Conservation (phyloP, 768 basidiomycete species). For the Panus rudis region DNA sequence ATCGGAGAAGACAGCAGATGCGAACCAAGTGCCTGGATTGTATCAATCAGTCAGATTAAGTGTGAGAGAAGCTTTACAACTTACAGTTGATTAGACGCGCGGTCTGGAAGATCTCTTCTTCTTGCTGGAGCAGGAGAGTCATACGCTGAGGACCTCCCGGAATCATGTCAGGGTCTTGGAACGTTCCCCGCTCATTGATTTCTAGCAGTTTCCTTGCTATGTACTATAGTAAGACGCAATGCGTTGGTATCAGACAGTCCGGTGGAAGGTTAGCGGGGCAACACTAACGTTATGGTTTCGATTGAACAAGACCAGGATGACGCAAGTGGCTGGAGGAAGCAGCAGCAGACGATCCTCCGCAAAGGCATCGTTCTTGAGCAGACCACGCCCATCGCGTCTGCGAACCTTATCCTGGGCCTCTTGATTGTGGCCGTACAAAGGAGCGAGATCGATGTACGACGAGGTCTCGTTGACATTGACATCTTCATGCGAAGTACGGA, state of each 20-base stretch:
- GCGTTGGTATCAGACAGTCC: too few species aligned
- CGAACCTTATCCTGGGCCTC: slow-evolving; percentile 51
- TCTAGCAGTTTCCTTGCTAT: slow-evolving; percentile 72
- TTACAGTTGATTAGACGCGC: slow-evolving; percentile 66
- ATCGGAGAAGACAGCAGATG: slow-evolving; percentile 70
- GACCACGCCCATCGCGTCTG: slow-evolving; percentile 55
- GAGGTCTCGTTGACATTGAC: slow-evolving; percentile 76
- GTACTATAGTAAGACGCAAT: slow-evolving; percentile 41
- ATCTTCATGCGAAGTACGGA: slow-evolving; percentile 70
- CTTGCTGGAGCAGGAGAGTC: slow-evolving; percentile 26
- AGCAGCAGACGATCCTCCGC: slow-evolving; percentile 73
- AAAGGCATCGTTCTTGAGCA: slow-evolving; percentile 64
- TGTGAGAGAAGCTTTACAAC: neutral
- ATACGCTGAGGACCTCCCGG: slow-evolving; percentile 18
- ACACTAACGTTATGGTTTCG: slow-evolving; percentile 81
- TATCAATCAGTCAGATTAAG: neutral
- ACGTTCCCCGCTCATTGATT: slow-evolving; percentile 72
- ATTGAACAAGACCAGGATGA: slow-evolving; percentile 77
- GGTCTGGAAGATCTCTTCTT: slow-evolving; percentile 72
- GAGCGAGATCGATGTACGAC: slow-evolving; percentile 79
- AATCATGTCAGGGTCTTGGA: slow-evolving; percentile 45
- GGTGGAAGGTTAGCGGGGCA: too few species aligned
- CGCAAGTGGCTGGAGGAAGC: slow-evolving; percentile 72
- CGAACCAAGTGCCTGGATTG: slow-evolving; percentile 58
- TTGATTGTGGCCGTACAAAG: slow-evolving; percentile 74